Percentiles rank a stretch among this genome's conserved stretches.
These are phyloP conservation scores for Candida maltosa DNA, from an alignment of 805 yeast species.

Conservation along the genomic window DNA sequence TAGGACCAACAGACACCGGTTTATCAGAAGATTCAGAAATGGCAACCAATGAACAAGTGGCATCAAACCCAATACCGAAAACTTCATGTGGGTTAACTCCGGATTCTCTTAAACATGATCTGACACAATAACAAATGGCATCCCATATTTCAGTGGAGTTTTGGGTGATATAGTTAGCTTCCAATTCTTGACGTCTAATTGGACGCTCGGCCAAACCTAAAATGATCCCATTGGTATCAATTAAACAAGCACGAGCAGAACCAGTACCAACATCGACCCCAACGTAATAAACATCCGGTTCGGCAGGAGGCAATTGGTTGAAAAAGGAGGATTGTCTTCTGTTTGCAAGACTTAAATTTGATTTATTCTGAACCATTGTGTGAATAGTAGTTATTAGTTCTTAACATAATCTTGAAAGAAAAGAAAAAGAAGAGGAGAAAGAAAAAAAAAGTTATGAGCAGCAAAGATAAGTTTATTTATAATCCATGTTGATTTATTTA, in stretches of 20 bases:
- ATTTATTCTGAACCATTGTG: slow-evolving; percentile 15
- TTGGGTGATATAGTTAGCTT: slow-evolving; percentile 76
- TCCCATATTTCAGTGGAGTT: slow-evolving; percentile 91
- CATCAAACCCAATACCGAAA: slow-evolving; percentile 92
- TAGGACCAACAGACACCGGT: slow-evolving; percentile 91
- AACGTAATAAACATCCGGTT: slow-evolving; percentile 53
- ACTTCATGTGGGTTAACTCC: slow-evolving; percentile 66
- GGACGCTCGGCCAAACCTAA: slow-evolving; percentile 76
- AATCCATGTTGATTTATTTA: no score
- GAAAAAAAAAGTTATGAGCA: no score
- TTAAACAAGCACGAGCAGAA: slow-evolving; percentile 90
- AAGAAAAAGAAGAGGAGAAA: no score
- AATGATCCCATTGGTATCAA: slow-evolving; percentile 80
- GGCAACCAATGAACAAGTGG: slow-evolving; percentile 92
- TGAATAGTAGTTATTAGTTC: neutral
- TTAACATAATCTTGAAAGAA: no score
- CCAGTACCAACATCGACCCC: slow-evolving; percentile 99
- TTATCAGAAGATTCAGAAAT: slow-evolving; percentile 59
- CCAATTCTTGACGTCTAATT: slow-evolving; percentile 71
- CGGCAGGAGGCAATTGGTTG: slow-evolving; percentile 38
- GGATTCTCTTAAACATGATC: slow-evolving; percentile 68
- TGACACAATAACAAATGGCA: slow-evolving; percentile 78
- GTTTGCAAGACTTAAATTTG: slow-evolving; percentile 36
- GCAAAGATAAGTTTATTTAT: no score
- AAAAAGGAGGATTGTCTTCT: slow-evolving; percentile 39